Conservation (phyloP, 371 early-diverging fungal genomes). For the Mortierella sp. region DNA sequence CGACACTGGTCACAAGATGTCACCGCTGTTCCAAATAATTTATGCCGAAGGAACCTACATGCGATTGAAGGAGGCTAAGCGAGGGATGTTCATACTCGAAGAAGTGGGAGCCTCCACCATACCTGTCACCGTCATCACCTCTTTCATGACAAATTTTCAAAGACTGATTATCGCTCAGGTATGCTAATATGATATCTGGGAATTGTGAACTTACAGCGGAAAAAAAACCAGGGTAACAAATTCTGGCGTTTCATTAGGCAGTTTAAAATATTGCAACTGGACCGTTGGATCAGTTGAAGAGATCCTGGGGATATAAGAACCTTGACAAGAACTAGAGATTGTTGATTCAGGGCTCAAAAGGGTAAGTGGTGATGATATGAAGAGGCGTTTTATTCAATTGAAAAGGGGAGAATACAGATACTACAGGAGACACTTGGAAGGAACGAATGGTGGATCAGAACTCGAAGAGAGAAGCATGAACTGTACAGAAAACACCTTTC, state of each 20-base stretch:
- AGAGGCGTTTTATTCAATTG: conserved; percentile 6
- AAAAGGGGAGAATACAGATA: too few relatives aligned
- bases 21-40: conserved; percentile 12
- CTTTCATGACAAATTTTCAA: conserved; percentile 21
- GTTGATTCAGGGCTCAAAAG: conserved; percentile 17
- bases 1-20: conserved; percentile 11
- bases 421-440: too few relatives aligned
- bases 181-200: conserved; percentile 2
- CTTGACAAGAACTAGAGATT: conserved; percentile 17
- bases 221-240: too few relatives aligned
- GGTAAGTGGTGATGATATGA: conserved; percentile 11
- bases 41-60: conserved; percentile 12
- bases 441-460: too few relatives aligned
- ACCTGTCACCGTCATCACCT: conserved; percentile 9
- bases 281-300: conserved; percentile 14
- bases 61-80: conserved; percentile 3
- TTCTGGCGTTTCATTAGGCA: conserved; percentile 13
- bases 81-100: conserved; percentile 15
- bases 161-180: conserved; percentile 19
- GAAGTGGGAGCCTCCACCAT: conserved; percentile 21
- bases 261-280: conserved; percentile 19
- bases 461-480: too few relatives aligned
- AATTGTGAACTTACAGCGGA: conserved; percentile 14
- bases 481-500: too few relatives aligned
- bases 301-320: conserved; percentile 22